Evolutionary conservation across 176 grass and related monocot genomes (phyloP), one percentile per base, ranked within the genome.

Genomic region (Pharus latifolius): DNA sequence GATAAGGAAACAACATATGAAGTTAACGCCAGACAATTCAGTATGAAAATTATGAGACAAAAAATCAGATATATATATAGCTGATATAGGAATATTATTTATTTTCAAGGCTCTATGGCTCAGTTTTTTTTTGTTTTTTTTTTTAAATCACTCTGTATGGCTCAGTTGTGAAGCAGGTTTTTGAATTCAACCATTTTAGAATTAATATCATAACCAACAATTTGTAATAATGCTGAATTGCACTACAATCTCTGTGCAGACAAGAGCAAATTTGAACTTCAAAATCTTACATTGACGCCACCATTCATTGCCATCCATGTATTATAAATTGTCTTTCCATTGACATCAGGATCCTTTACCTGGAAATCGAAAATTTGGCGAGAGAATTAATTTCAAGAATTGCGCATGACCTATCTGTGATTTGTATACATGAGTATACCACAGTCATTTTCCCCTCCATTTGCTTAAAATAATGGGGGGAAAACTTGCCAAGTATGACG

Each of bases 341-440:
- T 68, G 38, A 77, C 70, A 72, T 96, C 88, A 30, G 92, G 92
- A 83, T 96, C 92, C 35, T 88, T 91, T n/a, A 96, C 85, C 92
- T 96, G 49, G 72, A 63, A 84, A 51, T 17, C 22, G 56, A 45
- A 81, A 17, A 20, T 51, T 53, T 72, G 8, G 72, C n/a, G 52
- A 18, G 44, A 51, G 9, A 83, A 34, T 67, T 10, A 75, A 69
- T 3, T 33, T 28, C 19, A 34, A n/a, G n/a, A n/a, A n/a, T n/a
- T n/a, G n/a, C n/a, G n/a, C n/a, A n/a, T n/a, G n/a, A n/a, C n/a
- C n/a, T n/a, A n/a, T n/a, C n/a, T n/a, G n/a, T n/a, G n/a, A n/a
- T n/a, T n/a, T n/a, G n/a, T n/a, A n/a, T n/a, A n/a, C n/a, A n/a
- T n/a, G n/a, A n/a, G n/a, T n/a, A n/a, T n/a, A n/a, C n/a, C n/a